Base-by-base conservation (phyloP, 805 yeast species). In the Yamadazyma endophytica region DNA sequence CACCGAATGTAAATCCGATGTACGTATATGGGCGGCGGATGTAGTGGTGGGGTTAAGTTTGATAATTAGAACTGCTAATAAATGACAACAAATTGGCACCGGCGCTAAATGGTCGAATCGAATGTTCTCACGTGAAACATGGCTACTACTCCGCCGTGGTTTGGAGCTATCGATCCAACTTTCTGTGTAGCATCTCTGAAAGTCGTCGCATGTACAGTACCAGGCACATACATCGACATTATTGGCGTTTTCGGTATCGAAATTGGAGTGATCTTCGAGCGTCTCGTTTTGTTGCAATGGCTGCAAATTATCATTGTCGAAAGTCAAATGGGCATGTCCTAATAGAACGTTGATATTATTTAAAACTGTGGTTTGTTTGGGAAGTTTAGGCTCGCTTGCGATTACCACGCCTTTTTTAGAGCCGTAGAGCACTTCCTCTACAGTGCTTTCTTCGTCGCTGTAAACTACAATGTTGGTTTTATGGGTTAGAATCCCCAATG, bases 121-220 rank as follows among this genome's bases (percentile, higher is more conserved):
- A 13, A 39, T 33, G 6, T 20, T n/a, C n/a, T n/a, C n/a, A n/a
- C n/a, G n/a, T 20, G 12, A n/a, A n/a, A n/a, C n/a, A n/a, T n/a
- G n/a, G 14, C 17, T 12, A 42, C 33, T 14, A 42, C 13, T 9
- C 12, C 13, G 17, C 20, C 24, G 3, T 25, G n/a, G n/a, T n/a
- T n/a, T n/a, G n/a, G n/a, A n/a, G 28, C n/a, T 29, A 29, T 24
- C 17, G 6, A 36, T 32, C 41, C 41, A 40, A 25, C 27, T 21
- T 3, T 20, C 25, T 2, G 31, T 23, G 24, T 41, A 45, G 15
- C 40, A 37, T 7, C 15, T 17, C 18, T 45, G 54, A 32, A 49
- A 56, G 13, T 37, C 40, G 5, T 42, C 40, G 34, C 65, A 59
- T n/a, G 48, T 40, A 27, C 65, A 59, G 39, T 52, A 59, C 63